phyloP scores from a whole-genome alignment of 345 rosid species.

The Melaleuca alternifolia region DNA sequence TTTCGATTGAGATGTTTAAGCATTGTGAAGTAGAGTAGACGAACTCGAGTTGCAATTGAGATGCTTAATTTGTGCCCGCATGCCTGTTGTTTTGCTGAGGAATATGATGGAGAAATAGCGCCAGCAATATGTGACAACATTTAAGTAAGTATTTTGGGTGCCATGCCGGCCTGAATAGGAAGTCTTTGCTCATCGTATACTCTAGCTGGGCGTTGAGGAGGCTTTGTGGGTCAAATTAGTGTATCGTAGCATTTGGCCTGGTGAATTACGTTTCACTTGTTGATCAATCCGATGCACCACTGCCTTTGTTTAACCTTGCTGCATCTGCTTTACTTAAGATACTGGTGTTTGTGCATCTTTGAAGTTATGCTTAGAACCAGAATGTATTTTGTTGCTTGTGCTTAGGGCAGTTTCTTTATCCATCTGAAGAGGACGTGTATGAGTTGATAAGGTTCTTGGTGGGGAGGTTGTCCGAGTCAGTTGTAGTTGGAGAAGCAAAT shows the following conservation, averaged over 20 bases:
- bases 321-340: background rate
- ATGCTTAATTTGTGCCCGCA: background rate
- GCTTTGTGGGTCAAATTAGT: background rate
- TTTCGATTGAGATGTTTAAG: background rate
- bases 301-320: background rate
- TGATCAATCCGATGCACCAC: background rate
- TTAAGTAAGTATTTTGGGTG: background rate
- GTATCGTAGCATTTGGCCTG: background rate
- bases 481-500: slow-evolving; percentile 13
- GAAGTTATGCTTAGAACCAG: slow-evolving; percentile 48
- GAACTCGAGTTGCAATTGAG: background rate
- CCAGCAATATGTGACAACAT: background rate
- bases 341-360: background rate
- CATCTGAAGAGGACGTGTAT: slow-evolving; percentile 57
- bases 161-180: background rate
- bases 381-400: slow-evolving; percentile 39
- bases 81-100: background rate
- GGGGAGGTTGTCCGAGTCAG: slow-evolving; percentile 48
- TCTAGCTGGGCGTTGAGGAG: background rate
- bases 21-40: background rate
- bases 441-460: slow-evolving; percentile 60
- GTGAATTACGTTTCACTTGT: background rate
- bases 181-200: background rate
- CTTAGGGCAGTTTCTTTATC: slow-evolving; percentile 82
- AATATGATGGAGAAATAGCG: background rate